These are phyloP conservation scores for Primulina tabacum DNA, from an alignment of 257 asterid species.

Conservation along the genomic window DNA sequence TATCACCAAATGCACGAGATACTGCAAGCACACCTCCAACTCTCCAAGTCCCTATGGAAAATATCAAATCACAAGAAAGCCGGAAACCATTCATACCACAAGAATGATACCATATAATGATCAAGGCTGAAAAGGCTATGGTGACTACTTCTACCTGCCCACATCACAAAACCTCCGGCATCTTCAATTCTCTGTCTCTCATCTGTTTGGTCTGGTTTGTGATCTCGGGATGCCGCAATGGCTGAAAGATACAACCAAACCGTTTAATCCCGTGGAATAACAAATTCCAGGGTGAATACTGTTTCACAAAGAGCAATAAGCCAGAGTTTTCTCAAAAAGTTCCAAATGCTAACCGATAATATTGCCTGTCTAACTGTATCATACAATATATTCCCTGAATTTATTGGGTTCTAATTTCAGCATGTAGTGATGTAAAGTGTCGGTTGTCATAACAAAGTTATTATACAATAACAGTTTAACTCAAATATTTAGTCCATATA, in stretches of 20 bases:
- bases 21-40: slow-evolving; percentile 99
- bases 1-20: slow-evolving; percentile 97
- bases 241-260: slow-evolving; percentile 44
- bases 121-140: background rate
- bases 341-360: background rate
- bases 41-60: slow-evolving; percentile 86
- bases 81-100: background rate
- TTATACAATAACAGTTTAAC: too few species aligned
- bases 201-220: slow-evolving; percentile 94
- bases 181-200: slow-evolving; percentile 93
- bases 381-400: background rate
- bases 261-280: slow-evolving; percentile 4
- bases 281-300: slow-evolving; percentile 1
- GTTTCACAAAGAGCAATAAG: background rate
- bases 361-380: background rate
- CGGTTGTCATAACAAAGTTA: background rate
- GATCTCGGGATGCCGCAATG: slow-evolving; percentile 89
- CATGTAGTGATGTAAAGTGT: background rate
- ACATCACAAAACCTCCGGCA: slow-evolving; percentile 99
- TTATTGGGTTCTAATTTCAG: background rate
- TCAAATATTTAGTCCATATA: too few species aligned
- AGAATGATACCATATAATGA: background rate
- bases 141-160: slow-evolving; percentile 69
- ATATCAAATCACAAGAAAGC: background rate
- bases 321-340: background rate